Percentiles rank a stretch among this genome's conserved stretches.
Evolutionary conservation across 2,329 filamentous ascomycete genomes (phyloP).

Genomic region (Paecilomyces niveus): DNA sequence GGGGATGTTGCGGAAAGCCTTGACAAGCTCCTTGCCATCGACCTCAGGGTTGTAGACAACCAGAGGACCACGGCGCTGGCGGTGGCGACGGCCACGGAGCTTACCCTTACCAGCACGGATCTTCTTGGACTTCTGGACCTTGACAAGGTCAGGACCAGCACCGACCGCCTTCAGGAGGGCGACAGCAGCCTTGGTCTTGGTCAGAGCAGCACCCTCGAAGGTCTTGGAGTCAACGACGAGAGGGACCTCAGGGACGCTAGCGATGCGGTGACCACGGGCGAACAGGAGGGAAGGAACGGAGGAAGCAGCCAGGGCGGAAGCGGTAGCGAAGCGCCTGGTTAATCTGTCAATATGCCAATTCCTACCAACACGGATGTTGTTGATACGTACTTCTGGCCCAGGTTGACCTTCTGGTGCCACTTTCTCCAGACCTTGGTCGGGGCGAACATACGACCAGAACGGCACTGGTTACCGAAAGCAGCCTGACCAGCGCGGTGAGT

Average conservation of each 20-base stretch:
- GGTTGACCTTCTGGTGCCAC: constrained; percentile 99
- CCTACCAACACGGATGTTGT: neutral
- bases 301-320: constrained; percentile 93
- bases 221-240: constrained; percentile 89
- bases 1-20: constrained; percentile 97
- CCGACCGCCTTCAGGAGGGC: constrained; percentile 85
- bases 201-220: constrained; percentile 70
- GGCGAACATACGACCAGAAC: constrained; percentile 99
- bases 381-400: constrained; percentile 77
- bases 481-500: constrained; percentile 99
- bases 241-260: constrained; percentile 87
- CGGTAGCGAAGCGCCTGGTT: constrained; percentile 85
- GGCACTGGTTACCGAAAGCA: constrained; percentile 99
- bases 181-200: constrained; percentile 84
- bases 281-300: constrained; percentile 90
- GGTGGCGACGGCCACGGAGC: constrained; percentile 91
- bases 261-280: constrained; percentile 94
- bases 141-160: constrained; percentile 82
- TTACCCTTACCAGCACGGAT: constrained; percentile 98
- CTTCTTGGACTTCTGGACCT: constrained; percentile 96
- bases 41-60: constrained; percentile 95
- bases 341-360: constrained; percentile 7
- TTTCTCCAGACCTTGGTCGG: constrained; percentile 99
- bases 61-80: constrained; percentile 94
- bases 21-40: constrained; percentile 89